Evolutionary conservation across 139 green algal species (phyloP).

Genomic region (Yamagishiella unicocca): DNA sequence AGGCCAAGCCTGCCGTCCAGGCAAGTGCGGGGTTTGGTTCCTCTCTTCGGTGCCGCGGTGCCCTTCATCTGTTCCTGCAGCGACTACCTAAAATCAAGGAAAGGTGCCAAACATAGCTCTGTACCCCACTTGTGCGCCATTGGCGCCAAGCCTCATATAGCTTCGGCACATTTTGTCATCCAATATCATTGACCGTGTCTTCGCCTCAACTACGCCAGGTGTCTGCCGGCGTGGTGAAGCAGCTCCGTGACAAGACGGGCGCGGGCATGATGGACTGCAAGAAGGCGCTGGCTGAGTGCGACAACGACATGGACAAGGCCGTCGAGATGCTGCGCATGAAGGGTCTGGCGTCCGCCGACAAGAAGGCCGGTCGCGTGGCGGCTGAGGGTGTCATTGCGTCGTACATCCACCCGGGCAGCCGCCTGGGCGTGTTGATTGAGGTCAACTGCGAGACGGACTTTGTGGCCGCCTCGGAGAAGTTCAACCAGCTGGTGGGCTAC

Average conservation of each 20-base stretch:
- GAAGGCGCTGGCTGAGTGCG: slow-evolving; percentile 88
- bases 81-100: no score
- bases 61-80: no score
- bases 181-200: no score
- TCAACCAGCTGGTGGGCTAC: slow-evolving; percentile 87
- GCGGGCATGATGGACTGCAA: slow-evolving; percentile 99
- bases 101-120: no score
- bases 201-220: slow-evolving; percentile 60
- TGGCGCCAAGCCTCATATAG: no score
- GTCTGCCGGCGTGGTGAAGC: slow-evolving; percentile 87
- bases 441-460: slow-evolving; percentile 99
- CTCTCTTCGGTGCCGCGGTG: no score
- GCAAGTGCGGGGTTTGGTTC: no score
- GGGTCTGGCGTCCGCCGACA: slow-evolving; percentile 93
- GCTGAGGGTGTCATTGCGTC: slow-evolving; percentile 60
- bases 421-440: slow-evolving; percentile 86
- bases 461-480: slow-evolving; percentile 91
- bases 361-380: slow-evolving; percentile 88
- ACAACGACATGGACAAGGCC: slow-evolving; percentile 87
- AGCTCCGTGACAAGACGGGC: slow-evolving; percentile 89
- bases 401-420: slow-evolving; percentile 98
- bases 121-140: no score
- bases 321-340: slow-evolving; percentile 96
- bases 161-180: no score
- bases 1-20: slow-evolving; percentile 56